Base-by-base conservation (phyloP, 371 early-diverging fungal genomes). In the Mortierella sp. region DNA sequence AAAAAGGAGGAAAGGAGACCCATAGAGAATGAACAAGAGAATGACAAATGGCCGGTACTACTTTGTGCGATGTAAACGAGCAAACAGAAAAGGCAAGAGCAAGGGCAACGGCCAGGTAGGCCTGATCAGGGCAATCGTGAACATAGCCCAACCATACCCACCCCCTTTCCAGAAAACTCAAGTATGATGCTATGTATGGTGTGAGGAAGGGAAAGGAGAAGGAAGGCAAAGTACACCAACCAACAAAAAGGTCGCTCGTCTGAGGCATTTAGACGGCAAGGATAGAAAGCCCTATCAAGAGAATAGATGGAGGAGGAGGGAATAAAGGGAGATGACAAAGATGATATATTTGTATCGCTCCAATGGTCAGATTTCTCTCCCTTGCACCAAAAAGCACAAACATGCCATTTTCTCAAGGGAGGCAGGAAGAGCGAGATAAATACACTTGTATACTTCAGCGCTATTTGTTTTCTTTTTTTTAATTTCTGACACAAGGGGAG, bases 91-190 rank as follows among this genome's bases (percentile, higher is more conserved):
- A 56, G 8, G 24, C 4, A 38, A 63, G 49, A 43, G 44, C 16
- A 54, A 73, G 46, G 48, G 68, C 46, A 79, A 41, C 48, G 70
- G 21, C 5, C 38, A 63, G 18, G 5, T 24, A 18, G 43, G 10
- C 24, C 38, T 75, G 56, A 58, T 75, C 74, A 60, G 75, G 75
- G 60, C 75, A 75, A 71, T 71, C 71, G 60, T 56, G 71, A 43
- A 79, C 75, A 16, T 51, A 6, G 21, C 5, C 51, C 51, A 16
- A 4, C 18, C 49, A 5, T 49, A 49, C 49, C 18, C 16, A 49
- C 16, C 49, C 49, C 49, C 49, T 49, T 49, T 49, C 16, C 49
- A 49, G 18, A 18, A 18, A 49, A 49, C 21, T 2, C 49, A 49
- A 49, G 49, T 16, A 49, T 21, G 4, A 5, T 5, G 49, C 49